Conservation (phyloP, 306 rosid species). For the Vigna angularis region DNA sequence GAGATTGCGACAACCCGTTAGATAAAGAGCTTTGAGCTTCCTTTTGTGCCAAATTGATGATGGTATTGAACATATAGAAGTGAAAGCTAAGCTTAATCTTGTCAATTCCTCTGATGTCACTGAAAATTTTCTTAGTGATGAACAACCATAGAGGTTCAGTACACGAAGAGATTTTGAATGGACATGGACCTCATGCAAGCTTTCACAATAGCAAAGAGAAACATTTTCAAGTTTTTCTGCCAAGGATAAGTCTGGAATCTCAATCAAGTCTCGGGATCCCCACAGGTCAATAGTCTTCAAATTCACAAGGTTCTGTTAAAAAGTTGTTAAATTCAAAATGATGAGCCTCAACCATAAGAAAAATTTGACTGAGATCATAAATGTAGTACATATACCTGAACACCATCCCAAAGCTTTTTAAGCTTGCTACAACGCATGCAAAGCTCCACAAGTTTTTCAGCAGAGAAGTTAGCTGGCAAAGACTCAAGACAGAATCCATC, state of each 20-base stretch:
- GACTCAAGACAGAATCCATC: conserved; percentile 6
- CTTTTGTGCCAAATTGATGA: conserved; percentile 5
- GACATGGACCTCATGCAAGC: background rate
- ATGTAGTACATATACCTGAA: background rate
- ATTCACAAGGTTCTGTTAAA: conserved; percentile 12
- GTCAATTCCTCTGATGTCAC: conserved; percentile 14
- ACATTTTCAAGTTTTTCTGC: conserved; percentile 6
- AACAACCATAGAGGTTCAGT: background rate
- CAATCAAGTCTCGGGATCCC: conserved; percentile 1
- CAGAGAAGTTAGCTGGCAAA: conserved; percentile 12
- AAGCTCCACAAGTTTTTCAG: conserved; percentile 22
- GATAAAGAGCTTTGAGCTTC: background rate
- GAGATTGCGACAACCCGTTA: background rate
- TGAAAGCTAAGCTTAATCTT: background rate
- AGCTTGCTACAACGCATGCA: conserved; percentile 1
- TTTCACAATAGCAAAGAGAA: background rate
- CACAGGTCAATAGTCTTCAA: background rate
- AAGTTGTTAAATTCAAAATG: background rate
- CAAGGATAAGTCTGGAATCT: conserved; percentile 36
- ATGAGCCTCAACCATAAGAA: background rate
- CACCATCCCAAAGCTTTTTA: conserved; percentile 5
- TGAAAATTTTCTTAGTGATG: conserved; percentile 10
- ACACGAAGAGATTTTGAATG: conserved; percentile 6
- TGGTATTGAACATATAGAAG: background rate
- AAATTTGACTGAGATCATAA: background rate